Conservation (phyloP, 768 basidiomycete genomes). For the Erythrobasidium yunnanense region DNA sequence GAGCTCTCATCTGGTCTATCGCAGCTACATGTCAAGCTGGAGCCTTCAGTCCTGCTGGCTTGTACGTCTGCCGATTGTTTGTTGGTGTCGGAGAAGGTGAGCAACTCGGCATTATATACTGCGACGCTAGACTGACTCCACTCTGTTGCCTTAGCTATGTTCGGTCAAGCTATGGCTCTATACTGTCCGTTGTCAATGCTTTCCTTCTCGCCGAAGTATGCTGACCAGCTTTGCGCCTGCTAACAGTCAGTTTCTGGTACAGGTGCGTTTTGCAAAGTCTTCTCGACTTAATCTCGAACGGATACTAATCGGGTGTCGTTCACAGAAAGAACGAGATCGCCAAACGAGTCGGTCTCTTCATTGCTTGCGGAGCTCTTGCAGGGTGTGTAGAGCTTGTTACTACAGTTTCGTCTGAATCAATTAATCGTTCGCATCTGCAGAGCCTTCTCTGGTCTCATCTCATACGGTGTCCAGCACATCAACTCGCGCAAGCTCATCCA, state of each 20-base stretch:
- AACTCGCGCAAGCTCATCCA: conserved; percentile 28
- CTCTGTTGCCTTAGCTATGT: no score
- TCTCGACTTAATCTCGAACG: no score
- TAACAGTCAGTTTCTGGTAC: no score
- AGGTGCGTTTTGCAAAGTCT: no score
- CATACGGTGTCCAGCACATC: conserved; percentile 39
- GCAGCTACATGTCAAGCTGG: conserved; percentile 41
- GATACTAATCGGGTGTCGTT: conserved; percentile 35
- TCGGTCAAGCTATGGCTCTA: conserved; percentile 34
- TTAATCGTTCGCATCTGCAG: not conserved
- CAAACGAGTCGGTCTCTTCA: conserved; percentile 44
- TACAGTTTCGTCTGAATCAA: not conserved
- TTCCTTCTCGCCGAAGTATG: no score
- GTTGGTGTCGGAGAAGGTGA: conserved; percentile 40
- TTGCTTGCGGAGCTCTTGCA: conserved; percentile 41
- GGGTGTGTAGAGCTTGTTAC: conserved; percentile 15
- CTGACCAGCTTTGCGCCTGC: no score
- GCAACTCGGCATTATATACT: no score
- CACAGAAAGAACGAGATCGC: conserved; percentile 42
- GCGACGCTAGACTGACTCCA: no score
- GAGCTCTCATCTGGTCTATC: conserved; percentile 43
- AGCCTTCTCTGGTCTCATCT: conserved; percentile 23
- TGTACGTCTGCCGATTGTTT: conserved; percentile 43
- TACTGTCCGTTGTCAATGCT: no score
- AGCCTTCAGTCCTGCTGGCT: conserved; percentile 39